Percentiles rank a stretch among this genome's conserved stretches.
These are phyloP conservation scores for Aspergillus phoenicis DNA, from an alignment of 2,329 filamentous ascomycete species.

Conservation along the genomic window DNA sequence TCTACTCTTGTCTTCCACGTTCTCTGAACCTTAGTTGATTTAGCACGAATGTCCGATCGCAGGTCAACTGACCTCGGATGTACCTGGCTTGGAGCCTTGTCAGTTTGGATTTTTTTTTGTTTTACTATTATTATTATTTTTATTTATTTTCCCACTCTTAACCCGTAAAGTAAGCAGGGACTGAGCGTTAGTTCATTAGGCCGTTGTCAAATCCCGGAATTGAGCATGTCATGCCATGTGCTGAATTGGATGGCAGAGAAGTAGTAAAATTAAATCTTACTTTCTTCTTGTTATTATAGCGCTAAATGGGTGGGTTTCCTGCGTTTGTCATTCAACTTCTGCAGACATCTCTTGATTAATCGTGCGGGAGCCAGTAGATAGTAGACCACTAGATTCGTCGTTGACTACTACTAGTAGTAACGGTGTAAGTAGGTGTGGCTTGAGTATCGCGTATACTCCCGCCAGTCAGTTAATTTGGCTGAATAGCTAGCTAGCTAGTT, in stretches of 20 bases:
- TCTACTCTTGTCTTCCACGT: neutral
- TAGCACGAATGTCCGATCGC: constrained; percentile 20
- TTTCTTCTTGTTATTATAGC: neutral
- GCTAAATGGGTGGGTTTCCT: neutral
- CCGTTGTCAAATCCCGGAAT: neutral
- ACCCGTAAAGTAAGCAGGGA: neutral
- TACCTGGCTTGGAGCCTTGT: neutral
- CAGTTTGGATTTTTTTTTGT: no score
- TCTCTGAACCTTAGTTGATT: neutral
- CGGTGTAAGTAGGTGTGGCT: no score
- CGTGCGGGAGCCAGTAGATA: neutral
- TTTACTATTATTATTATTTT: neutral
- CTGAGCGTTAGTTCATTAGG: neutral
- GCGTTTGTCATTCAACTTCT: neutral
- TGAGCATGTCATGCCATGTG: constrained; percentile 16
- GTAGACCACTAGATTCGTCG: neutral
- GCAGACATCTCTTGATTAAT: neutral
- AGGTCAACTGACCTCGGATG: constrained; percentile 23
- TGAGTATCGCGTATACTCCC: no score
- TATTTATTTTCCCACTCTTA: no score
- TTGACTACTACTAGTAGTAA: neutral
- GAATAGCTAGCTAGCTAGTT: no score
- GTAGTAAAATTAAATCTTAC: constrained; percentile 3
- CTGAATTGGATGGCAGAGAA: constrained; percentile 1
- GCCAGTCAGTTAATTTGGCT: no score